phyloP scores from a whole-genome alignment of 2,329 filamentous ascomycete species.

The Colletotrichum coccodes region DNA sequence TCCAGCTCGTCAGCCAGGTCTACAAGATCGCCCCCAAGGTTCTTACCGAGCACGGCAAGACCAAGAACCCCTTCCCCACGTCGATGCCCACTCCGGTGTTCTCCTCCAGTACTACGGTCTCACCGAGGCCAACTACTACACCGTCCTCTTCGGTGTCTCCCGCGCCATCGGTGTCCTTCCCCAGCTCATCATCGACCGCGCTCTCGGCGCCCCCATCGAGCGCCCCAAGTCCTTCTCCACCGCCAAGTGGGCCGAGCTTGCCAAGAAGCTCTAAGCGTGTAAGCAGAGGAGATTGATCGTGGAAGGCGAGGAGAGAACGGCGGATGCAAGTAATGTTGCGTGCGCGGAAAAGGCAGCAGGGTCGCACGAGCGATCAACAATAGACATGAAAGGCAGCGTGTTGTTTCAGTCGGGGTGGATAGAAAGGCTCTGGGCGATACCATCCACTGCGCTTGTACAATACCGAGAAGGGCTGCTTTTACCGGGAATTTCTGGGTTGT shows the following conservation, averaged over 20 bases:
- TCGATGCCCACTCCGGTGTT: conserved; percentile 98
- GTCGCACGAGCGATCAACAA: conserved; percentile 28
- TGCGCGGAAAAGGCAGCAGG: conserved; percentile 26
- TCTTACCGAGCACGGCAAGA: conserved; percentile 99
- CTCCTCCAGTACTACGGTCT: conserved; percentile 99
- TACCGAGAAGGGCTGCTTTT: conserved; percentile 33
- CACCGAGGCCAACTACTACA: conserved; percentile 99
- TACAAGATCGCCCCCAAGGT: conserved; percentile 99
- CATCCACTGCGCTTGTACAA: conserved; percentile 36
- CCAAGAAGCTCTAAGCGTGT: conserved; percentile 82
- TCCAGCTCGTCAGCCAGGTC: conserved; percentile 99
- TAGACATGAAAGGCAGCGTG: conserved; percentile 33
- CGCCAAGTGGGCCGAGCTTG: conserved; percentile 94
- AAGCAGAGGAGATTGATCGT: conserved; percentile 3
- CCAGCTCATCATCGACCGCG: conserved; percentile 99
- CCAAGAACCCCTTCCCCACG: conserved; percentile 99
- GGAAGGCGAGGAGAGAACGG: conserved; percentile 2
- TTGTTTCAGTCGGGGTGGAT: conserved; percentile 36
- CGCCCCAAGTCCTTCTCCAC: conserved; percentile 99
- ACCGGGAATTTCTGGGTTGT: conserved; percentile 34
- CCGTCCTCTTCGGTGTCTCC: conserved; percentile 98
- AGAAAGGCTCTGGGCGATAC: conserved; percentile 34
- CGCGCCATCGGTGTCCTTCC: conserved; percentile 98
- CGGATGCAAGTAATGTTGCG: conserved; percentile 13
- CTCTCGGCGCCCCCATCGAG: conserved; percentile 96